Conservation (phyloP, 2,329 filamentous ascomycete genomes). For the Verticillium albo-atrum region DNA sequence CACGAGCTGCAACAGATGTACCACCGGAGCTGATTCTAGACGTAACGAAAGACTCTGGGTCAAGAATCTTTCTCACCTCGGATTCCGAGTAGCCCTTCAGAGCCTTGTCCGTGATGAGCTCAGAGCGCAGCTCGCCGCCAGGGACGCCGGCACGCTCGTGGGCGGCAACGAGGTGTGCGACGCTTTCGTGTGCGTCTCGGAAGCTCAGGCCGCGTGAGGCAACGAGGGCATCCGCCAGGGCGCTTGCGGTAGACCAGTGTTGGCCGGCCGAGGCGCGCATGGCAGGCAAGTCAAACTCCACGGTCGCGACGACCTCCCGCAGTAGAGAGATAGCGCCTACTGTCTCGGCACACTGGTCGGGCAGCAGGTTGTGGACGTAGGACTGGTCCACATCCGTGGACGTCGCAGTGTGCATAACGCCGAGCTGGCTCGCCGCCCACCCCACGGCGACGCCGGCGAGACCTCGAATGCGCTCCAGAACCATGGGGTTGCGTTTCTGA, state of each 20-base stretch:
- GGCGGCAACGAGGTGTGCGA: slow-evolving; percentile 3
- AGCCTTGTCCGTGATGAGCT: not conserved
- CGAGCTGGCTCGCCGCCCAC: slow-evolving; percentile 2
- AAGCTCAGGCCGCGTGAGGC: slow-evolving; percentile 5
- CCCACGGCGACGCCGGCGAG: slow-evolving; percentile 5
- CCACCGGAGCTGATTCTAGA: not conserved
- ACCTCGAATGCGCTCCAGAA: slow-evolving; percentile 7
- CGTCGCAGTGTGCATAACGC: not conserved
- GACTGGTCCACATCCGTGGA: slow-evolving; percentile 6
- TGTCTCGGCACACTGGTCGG: slow-evolving; percentile 1
- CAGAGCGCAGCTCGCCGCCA: not conserved
- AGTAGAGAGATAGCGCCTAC: slow-evolving; percentile 5
- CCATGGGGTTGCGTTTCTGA: slow-evolving; percentile 10
- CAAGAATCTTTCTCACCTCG: not conserved
- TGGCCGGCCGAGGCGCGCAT: not conserved
- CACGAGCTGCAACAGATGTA: not conserved
- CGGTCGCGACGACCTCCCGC: slow-evolving; percentile 4
- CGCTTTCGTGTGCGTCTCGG: slow-evolving; percentile 7
- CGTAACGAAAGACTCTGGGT: not conserved
- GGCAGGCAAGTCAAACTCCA: not conserved
- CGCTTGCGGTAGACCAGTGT: slow-evolving; percentile 10
- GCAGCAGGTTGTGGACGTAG: not conserved
- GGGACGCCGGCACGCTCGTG: not conserved
- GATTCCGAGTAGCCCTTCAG: not conserved
- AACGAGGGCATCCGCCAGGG: slow-evolving; percentile 7